Evolutionary conservation across 2,329 filamentous ascomycete species (phyloP).

Genomic region (Sodiomyces alkalinus): DNA sequence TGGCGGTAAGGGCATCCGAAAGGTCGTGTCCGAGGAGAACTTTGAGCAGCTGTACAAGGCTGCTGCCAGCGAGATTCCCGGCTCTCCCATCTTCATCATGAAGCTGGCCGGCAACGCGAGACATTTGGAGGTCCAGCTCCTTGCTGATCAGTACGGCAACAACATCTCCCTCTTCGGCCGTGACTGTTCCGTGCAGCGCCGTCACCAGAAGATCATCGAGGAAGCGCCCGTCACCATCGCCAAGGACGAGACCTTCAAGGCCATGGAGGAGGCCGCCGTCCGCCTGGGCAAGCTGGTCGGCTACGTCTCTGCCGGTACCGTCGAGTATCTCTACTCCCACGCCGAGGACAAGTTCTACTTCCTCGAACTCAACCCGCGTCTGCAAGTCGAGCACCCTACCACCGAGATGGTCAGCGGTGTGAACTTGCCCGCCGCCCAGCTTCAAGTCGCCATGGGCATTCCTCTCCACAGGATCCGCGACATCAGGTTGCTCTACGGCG

Average conservation of each 20-base stretch:
- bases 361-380: constrained; percentile 93
- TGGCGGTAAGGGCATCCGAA: constrained; percentile 97
- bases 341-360: constrained; percentile 99
- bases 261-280: constrained; percentile 94
- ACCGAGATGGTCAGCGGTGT: constrained; percentile 99
- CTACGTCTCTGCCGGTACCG: constrained; percentile 96
- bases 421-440: constrained; percentile 89
- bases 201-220: constrained; percentile 99
- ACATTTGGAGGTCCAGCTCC: constrained; percentile 91
- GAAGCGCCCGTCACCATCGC: constrained; percentile 97
- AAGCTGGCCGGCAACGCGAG: constrained; percentile 93
- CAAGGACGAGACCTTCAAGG: constrained; percentile 73
- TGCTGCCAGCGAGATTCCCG: constrained; percentile 91
- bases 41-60: constrained; percentile 87
- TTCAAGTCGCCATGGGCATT: constrained; percentile 98
- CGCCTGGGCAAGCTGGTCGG: constrained; percentile 87
- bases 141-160: constrained; percentile 98
- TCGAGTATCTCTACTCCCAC: constrained; percentile 98
- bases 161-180: constrained; percentile 97
- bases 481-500: constrained; percentile 90
- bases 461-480: constrained; percentile 90
- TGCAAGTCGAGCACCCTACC: constrained; percentile 98
- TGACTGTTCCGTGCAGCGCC: constrained; percentile 95
- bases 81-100: constrained; percentile 99
- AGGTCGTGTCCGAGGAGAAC: constrained; percentile 71